These are phyloP conservation scores for Citrullus amarus DNA, from an alignment of 306 rosid genomes.

Conservation along the genomic window DNA sequence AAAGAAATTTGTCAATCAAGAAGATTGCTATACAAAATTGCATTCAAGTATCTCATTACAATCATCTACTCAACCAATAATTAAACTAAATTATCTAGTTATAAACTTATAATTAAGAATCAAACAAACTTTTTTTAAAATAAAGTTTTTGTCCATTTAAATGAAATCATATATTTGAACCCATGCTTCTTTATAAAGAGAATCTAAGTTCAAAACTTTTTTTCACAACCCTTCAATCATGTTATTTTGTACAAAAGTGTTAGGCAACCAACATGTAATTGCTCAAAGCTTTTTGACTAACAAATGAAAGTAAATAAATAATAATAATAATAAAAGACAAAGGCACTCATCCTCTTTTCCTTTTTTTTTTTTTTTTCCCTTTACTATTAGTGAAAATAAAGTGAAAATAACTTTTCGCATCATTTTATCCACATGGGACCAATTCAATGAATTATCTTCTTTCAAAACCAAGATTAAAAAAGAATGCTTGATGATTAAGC, in stretches of 20 bases:
- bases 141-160: background rate
- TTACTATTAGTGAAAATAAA: background rate
- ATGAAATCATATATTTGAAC: background rate
- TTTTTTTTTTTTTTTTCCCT: background rate
- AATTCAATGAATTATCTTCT: background rate
- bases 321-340: background rate
- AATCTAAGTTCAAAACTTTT: background rate
- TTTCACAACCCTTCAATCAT: background rate
- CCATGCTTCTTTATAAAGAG: background rate
- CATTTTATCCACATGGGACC: slow-evolving; percentile 1
- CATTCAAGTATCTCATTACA: background rate
- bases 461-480: background rate
- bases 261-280: background rate
- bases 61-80: background rate
- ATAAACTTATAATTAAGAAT: background rate
- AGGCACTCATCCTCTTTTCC: background rate
- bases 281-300: background rate
- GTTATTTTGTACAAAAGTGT: background rate
- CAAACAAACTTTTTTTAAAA: background rate
- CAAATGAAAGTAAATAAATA: background rate
- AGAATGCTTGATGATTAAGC: background rate
- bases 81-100: background rate
- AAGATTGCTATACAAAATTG: background rate
- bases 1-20: background rate
- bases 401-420: background rate